A percentile compares a stretch with the other conserved stretches of the same genome.
Evolutionary conservation across 352 stramenopile species (phyloP).

Genomic region (Pseudoperonospora humuli): DNA sequence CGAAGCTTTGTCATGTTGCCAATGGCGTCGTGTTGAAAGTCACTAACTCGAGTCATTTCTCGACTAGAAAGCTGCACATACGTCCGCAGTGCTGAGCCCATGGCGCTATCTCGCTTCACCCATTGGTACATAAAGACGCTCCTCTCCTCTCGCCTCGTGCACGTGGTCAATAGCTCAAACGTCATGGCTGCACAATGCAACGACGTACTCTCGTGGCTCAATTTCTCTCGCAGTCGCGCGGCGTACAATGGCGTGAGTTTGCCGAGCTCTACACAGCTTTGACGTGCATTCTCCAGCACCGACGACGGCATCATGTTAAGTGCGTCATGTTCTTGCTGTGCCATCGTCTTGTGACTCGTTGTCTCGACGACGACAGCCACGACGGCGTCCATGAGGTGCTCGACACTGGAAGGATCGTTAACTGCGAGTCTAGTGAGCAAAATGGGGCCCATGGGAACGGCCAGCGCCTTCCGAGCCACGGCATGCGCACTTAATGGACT

Average conservation of each 20-base stretch:
- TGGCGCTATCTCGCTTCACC: slow-evolving; percentile 19
- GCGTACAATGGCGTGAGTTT: slow-evolving; percentile 35
- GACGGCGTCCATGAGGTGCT: slow-evolving; percentile 32
- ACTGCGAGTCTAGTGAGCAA: slow-evolving; percentile 37
- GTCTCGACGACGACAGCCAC: slow-evolving; percentile 22
- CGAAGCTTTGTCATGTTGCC: slow-evolving; percentile 13
- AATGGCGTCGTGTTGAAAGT: slow-evolving; percentile 18
- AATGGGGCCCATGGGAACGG: slow-evolving; percentile 30
- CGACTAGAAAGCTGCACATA: slow-evolving; percentile 19
- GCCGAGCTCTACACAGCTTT: slow-evolving; percentile 27
- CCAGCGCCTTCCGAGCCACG: slow-evolving; percentile 18
- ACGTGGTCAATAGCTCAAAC: slow-evolving; percentile 13
- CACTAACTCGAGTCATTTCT: slow-evolving; percentile 1
- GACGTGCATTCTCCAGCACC: slow-evolving; percentile 12
- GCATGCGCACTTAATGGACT: slow-evolving; percentile 7
- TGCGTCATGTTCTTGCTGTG: slow-evolving; percentile 28
- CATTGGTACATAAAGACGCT: slow-evolving; percentile 42
- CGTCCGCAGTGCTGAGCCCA: slow-evolving; percentile 14
- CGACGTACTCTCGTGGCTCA: slow-evolving; percentile 23
- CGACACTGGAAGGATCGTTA: slow-evolving; percentile 40
- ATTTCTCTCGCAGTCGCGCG: slow-evolving; percentile 19
- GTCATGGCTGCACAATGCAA: slow-evolving; percentile 20
- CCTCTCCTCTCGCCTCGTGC: slow-evolving; percentile 17
- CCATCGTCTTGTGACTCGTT: slow-evolving; percentile 14
- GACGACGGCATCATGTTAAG: not conserved